Percentiles rank a stretch among this genome's conserved stretches.
Conservation (phyloP, 2,329 filamentous ascomycete genomes). For the Colletotrichum incanum region DNA sequence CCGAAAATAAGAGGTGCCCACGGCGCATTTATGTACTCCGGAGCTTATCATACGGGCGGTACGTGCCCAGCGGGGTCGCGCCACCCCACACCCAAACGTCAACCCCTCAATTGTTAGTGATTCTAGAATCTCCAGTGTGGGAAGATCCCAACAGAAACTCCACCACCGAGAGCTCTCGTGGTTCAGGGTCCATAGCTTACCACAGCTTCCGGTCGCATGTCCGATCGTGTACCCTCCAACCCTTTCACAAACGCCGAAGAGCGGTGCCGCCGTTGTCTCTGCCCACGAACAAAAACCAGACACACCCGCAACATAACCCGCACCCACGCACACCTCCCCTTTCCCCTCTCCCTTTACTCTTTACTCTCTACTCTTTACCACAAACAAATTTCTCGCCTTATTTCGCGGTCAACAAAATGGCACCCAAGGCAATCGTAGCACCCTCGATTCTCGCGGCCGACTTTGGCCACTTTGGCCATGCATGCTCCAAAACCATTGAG, state of each 20-base stretch:
- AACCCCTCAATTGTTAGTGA: conserved; percentile 41
- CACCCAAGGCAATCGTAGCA: conserved; percentile 93
- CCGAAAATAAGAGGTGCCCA: conserved; percentile 15
- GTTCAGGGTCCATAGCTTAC: conserved; percentile 44
- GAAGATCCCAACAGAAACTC: conserved; percentile 33
- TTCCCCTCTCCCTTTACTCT: background rate
- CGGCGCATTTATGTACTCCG: conserved; percentile 30
- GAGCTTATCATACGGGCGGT: conserved; percentile 40
- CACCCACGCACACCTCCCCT: conserved; percentile 29
- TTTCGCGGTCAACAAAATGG: conserved; percentile 69
- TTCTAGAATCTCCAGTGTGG: conserved; percentile 43
- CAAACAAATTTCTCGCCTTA: conserved; percentile 4
- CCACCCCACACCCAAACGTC: conserved; percentile 25
- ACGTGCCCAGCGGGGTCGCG: conserved; percentile 29
- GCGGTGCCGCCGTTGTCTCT: conserved; percentile 6
- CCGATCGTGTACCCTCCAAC: conserved; percentile 32
- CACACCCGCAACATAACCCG: conserved; percentile 32
- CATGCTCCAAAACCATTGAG: conserved; percentile 88
- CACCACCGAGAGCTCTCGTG: conserved; percentile 36
- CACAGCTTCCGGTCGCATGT: conserved; percentile 43
- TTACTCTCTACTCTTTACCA: conserved; percentile 1
- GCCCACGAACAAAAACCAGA: conserved; percentile 29
- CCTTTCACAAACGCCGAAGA: conserved; percentile 30
- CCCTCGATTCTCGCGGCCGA: conserved; percentile 98
- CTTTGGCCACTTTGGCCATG: conserved; percentile 89